These are phyloP conservation scores for Taphrina sp. DNA, from an alignment of 1,139 yeast genomes.

Conservation along the genomic window DNA sequence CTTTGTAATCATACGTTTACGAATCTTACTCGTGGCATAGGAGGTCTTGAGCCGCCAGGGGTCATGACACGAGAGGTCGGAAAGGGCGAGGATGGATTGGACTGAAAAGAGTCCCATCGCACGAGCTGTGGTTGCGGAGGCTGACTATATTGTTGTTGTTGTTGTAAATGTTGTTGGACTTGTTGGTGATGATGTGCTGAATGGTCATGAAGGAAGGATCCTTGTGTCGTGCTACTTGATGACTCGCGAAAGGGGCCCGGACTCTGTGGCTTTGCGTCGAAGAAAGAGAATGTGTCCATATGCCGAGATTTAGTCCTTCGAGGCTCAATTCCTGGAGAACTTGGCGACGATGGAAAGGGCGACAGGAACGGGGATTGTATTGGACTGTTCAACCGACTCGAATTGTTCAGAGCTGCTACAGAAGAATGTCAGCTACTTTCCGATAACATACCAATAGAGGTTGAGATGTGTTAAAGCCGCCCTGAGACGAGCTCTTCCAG, in stretches of 20 bases:
- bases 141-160: constrained; percentile 14
- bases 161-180: not conserved
- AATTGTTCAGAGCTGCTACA: constrained; percentile 26
- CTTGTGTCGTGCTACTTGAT: constrained; percentile 7
- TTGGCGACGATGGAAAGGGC: constrained; percentile 28
- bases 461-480: not conserved
- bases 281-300: constrained; percentile 30
- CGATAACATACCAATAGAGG: not conserved
- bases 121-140: constrained; percentile 18
- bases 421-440: not conserved
- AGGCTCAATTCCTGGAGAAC: constrained; percentile 26
- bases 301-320: constrained; percentile 29
- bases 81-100: constrained; percentile 9
- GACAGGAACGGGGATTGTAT: constrained; percentile 30
- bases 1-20: too few species aligned
- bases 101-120: constrained; percentile 15
- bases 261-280: constrained; percentile 26
- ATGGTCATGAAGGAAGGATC: too few species aligned
- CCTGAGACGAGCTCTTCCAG: too few species aligned
- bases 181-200: not conserved
- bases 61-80: constrained; percentile 10
- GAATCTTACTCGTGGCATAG: constrained; percentile 8
- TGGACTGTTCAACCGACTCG: constrained; percentile 21
- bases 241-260: constrained; percentile 3
- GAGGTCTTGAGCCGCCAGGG: constrained; percentile 12